phyloP scores from a whole-genome alignment of 305 asterid species.

The Salvia sclarea region DNA sequence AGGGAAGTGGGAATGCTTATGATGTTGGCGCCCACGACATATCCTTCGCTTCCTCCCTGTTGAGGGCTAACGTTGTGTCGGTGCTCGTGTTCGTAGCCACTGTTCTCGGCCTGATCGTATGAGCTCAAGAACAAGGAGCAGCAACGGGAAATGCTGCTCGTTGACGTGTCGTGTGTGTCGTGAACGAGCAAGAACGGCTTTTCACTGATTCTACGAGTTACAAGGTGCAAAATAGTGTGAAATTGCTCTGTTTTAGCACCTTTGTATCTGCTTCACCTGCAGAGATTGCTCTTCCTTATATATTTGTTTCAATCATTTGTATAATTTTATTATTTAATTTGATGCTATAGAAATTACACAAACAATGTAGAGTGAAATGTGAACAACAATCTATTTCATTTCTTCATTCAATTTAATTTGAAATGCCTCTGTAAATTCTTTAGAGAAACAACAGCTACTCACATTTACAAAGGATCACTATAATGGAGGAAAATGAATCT shows the following conservation, averaged over 20 bases:
- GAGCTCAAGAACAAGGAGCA: not conserved
- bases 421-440: too few relatives aligned
- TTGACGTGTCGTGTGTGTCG: not conserved
- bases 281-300: not conserved
- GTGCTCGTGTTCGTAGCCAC: conserved; percentile 38
- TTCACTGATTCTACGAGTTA: not conserved
- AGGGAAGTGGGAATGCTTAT: conserved; percentile 46
- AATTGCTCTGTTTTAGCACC: not conserved
- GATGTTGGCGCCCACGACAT: conserved; percentile 50
- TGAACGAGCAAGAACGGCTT: not conserved
- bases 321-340: not conserved
- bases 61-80: conserved; percentile 22
- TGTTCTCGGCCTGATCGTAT: conserved; percentile 31
- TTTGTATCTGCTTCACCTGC: not conserved
- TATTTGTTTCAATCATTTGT: not conserved
- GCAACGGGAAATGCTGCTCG: not conserved
- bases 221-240: conserved; percentile 14
- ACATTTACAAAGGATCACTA: not conserved
- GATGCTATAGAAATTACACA: conserved; percentile 11
- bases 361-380: conserved; percentile 13
- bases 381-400: not conserved
- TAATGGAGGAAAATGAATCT: not conserved
- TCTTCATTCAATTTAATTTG: not conserved
- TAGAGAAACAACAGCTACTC: not conserved
- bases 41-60: conserved; percentile 28